These are phyloP conservation scores for Amylostereum areolatum DNA, from an alignment of 1,284 basidiomycete species.

Conservation along the genomic window DNA sequence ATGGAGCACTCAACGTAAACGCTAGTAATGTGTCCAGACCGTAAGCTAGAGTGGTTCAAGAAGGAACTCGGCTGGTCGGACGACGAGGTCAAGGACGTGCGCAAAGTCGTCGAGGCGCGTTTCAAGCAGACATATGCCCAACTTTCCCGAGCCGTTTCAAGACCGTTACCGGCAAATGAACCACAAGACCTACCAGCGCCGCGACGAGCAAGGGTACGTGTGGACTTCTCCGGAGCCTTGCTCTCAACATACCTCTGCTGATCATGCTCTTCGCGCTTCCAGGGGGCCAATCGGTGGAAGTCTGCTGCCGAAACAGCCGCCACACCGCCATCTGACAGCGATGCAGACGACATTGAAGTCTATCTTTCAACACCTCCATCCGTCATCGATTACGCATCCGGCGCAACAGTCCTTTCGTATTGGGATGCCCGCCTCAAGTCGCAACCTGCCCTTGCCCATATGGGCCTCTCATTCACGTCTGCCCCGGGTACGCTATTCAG, in stretches of 20 bases:
- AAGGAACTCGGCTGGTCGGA: not conserved
- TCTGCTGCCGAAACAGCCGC: too few species aligned
- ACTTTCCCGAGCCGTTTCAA: not conserved
- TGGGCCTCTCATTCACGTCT: not conserved
- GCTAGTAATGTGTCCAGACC: constrained; percentile 10
- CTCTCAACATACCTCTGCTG: too few species aligned
- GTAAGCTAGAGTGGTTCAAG: constrained; percentile 7
- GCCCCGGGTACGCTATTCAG: not conserved
- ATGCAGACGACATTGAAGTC: not conserved
- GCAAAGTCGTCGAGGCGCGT: not conserved
- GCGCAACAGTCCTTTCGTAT: not conserved
- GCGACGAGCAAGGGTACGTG: not conserved
- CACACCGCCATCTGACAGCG: too few species aligned
- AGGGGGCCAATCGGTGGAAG: too few species aligned
- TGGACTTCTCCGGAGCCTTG: too few species aligned
- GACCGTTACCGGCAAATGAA: not conserved
- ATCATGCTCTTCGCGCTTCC: too few species aligned
- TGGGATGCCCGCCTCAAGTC: not conserved
- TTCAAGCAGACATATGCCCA: not conserved
- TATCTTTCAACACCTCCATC: not conserved
- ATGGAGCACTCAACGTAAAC: too few species aligned
- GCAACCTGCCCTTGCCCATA: not conserved
- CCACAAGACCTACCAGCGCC: not conserved
- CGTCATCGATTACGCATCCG: not conserved
- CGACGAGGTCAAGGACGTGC: not conserved